A percentile compares a stretch with the other conserved stretches of the same genome.
Evolutionary conservation across 202 grass and related monocot species (phyloP).

Genomic region (Brachypodium distachyon): DNA sequence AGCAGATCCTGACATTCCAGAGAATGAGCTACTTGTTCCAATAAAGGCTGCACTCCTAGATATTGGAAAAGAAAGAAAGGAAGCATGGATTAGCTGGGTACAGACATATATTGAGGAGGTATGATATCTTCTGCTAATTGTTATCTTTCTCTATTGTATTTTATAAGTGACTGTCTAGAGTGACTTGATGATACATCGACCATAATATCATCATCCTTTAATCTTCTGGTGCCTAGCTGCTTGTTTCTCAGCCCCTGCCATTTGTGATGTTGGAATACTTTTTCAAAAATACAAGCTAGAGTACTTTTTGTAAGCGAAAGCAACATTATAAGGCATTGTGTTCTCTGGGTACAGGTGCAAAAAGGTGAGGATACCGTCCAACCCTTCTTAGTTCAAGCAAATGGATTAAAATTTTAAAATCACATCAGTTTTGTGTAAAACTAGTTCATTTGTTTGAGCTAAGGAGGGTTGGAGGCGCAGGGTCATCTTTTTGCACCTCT

Average conservation of each 20-base stretch:
- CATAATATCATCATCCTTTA: background rate
- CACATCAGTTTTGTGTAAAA: no score
- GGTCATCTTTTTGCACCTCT: no score
- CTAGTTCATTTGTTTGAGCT: no score
- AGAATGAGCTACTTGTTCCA: conserved; percentile 66
- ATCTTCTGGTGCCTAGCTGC: background rate
- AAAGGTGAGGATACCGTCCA: no score
- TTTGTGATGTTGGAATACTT: background rate
- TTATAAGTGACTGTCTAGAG: background rate
- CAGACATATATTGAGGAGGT: conserved; percentile 95
- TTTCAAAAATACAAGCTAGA: no score
- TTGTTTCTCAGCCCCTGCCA: background rate
- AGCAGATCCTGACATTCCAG: conserved; percentile 47
- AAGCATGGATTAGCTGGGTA: conserved; percentile 92
- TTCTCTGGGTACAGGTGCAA: no score
- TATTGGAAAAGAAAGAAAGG: conserved; percentile 98
- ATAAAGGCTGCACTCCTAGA: conserved; percentile 90
- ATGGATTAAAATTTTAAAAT: no score
- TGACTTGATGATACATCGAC: background rate
- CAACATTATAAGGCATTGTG: background rate
- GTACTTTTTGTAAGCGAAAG: background rate
- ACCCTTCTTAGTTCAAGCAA: no score
- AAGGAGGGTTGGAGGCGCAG: no score
- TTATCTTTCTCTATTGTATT: background rate
- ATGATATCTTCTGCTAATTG: background rate